Evolutionary conservation across 2,329 filamentous ascomycete species (phyloP).

Genomic region (Dothideomycetes sp.): DNA sequence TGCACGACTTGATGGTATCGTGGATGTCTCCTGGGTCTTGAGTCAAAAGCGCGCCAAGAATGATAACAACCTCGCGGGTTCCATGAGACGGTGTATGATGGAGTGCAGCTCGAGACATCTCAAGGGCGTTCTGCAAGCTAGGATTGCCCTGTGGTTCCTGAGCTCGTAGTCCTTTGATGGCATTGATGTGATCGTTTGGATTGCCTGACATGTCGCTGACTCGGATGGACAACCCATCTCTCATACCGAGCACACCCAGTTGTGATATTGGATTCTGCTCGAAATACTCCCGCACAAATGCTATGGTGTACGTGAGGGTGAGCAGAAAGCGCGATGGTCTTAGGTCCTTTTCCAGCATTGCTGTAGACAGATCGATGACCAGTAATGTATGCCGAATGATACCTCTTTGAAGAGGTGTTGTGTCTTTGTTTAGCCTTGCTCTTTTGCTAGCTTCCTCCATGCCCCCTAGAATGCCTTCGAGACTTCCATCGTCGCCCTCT

Average conservation of each 20-base stretch:
- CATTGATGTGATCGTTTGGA: conserved; percentile 74
- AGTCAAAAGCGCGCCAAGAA: conserved; percentile 83
- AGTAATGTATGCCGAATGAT: conserved; percentile 95
- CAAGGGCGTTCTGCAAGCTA: conserved; percentile 78
- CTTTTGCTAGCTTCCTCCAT: conserved; percentile 25
- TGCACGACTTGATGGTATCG: conserved; percentile 69
- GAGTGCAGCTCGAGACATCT: conserved; percentile 87
- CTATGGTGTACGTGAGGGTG: conserved; percentile 68
- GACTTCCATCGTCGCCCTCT: conserved; percentile 22
- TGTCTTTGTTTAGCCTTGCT: conserved; percentile 64
- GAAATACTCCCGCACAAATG: conserved; percentile 90
- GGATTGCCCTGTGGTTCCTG: conserved; percentile 40
- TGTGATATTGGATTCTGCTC: conserved; percentile 98
- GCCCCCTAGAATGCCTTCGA: conserved; percentile 23
- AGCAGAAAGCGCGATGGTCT: conserved; percentile 78
- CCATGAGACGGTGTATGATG: conserved; percentile 90
- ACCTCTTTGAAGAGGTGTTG: conserved; percentile 86
- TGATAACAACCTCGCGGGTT: conserved; percentile 81
- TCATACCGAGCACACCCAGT: conserved; percentile 83
- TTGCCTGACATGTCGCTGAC: conserved; percentile 89
- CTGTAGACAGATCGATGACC: conserved; percentile 81
- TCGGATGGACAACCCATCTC: conserved; percentile 75
- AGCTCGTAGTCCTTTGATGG: conserved; percentile 47
- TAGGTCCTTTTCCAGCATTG: conserved; percentile 92
- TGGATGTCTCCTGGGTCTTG: conserved; percentile 94